These are phyloP conservation scores for Claviceps sp. DNA, from an alignment of 2,329 filamentous ascomycete genomes.

Conservation along the genomic window DNA sequence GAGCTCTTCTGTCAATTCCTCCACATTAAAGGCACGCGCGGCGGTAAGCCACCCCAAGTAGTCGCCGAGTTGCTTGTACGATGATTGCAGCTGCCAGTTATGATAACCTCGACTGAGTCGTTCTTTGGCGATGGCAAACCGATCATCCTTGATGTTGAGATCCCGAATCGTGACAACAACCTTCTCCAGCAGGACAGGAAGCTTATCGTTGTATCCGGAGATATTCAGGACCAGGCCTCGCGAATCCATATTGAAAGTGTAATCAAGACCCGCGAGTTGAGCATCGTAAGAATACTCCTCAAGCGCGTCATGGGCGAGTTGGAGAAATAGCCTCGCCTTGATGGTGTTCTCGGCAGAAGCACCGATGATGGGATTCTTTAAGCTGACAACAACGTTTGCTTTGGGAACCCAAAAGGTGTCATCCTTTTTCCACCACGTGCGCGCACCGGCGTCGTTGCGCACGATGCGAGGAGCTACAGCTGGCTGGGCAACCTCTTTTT, in stretches of 20 bases:
- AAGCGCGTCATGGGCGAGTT: constrained; percentile 76
- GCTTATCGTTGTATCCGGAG: constrained; percentile 92
- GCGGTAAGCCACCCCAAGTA: constrained; percentile 70
- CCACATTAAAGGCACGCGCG: constrained; percentile 65
- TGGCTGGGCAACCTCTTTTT: constrained; percentile 73
- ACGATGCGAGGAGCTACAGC: constrained; percentile 65
- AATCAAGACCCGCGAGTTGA: constrained; percentile 78
- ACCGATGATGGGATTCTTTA: constrained; percentile 67
- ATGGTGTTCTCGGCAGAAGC: constrained; percentile 66
- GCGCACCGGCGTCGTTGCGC: constrained; percentile 65
- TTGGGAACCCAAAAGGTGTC: constrained; percentile 98
- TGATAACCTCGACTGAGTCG: constrained; percentile 61
- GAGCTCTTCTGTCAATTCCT: constrained; percentile 68
- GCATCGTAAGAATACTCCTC: constrained; percentile 94
- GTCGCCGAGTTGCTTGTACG: constrained; percentile 77
- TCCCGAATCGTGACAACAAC: constrained; percentile 75
- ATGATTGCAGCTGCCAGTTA: constrained; percentile 80
- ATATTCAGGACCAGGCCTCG: constrained; percentile 67
- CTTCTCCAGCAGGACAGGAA: constrained; percentile 79
- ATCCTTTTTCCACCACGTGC: constrained; percentile 97
- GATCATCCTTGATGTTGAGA: constrained; percentile 69
- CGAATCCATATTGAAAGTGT: constrained; percentile 59
- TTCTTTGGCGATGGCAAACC: constrained; percentile 88
- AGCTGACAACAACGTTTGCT: constrained; percentile 69
- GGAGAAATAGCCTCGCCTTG: constrained; percentile 67